Base-by-base conservation (phyloP, 768 basidiomycete species). In the Tephrocybe sp. region DNA sequence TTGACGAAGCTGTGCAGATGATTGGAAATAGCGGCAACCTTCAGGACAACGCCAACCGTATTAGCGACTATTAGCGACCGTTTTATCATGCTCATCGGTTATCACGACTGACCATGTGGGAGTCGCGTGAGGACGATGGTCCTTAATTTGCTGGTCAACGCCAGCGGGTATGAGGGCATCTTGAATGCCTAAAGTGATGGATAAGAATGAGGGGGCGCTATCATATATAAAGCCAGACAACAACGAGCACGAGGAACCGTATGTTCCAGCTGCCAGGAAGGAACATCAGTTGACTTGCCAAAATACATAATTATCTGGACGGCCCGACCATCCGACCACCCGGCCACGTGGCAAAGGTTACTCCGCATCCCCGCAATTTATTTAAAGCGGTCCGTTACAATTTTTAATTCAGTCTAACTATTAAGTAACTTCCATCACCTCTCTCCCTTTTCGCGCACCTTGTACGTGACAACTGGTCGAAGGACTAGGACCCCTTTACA, bases 21-120 rank as follows among this genome's bases (percentile, higher is more conserved):
- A 56, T 53, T 69, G 67, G 40, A 75, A 64, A 49, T 51, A 64
- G 44, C 70, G 71, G 55, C 53, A 56, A 37, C 63, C 72, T 72
- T 30, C 13, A 22, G 24, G 13, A 35, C 44, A 49, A 28, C 28
- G 19, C 26, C 8, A 21, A 18, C 9, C 18, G 16, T 35, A 34
- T 7, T 13, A 31, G 19, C 40, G 34, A 49, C 51, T 25, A 51
- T 45, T 13, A 40, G 46, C 31, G 40, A 44, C 18, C 43, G 11
- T 28, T 19, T 19, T 25, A 45, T 27, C 40, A 46, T 5, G 13
- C 43, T 28, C 49, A 35, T 31, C 37, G 42, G 28, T 47, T 42
- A 52, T 34, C 36, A 38, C 22, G 44, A 55, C 57, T 35, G 43
- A 61, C 60, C 55, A 52, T 52, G 51, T 41, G 46, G 34, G 12